phyloP scores from a whole-genome alignment of 2,329 filamentous ascomycete genomes.

The Botrytis byssoidea region DNA sequence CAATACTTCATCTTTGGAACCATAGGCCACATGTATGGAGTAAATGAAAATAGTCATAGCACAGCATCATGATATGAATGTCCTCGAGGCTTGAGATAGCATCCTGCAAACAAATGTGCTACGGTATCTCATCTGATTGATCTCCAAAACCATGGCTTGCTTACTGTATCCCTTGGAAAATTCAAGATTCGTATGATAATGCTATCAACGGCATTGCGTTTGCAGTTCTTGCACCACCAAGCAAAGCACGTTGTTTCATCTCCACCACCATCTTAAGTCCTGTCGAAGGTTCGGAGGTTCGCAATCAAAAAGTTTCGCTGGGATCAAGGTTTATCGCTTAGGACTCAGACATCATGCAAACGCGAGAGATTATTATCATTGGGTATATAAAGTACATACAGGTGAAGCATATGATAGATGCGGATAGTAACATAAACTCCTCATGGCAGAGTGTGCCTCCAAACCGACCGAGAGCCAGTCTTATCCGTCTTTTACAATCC shows the following conservation, averaged over 20 bases:
- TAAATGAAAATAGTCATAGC: not conserved
- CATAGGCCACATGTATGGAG: not conserved
- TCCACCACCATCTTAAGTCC: not conserved
- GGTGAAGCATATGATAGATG: constrained; percentile 4
- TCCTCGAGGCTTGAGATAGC: not conserved
- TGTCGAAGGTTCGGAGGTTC: too few species aligned
- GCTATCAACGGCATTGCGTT: not conserved
- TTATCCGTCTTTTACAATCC: constrained; percentile 1
- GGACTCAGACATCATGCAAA: not conserved
- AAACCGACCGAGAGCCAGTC: constrained; percentile 3
- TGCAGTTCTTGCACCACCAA: not conserved
- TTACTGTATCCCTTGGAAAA: not conserved
- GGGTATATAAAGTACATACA: constrained; percentile 12
- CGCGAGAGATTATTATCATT: constrained; percentile 8
- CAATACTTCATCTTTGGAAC: not conserved
- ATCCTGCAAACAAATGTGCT: not conserved
- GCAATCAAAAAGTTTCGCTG: not conserved
- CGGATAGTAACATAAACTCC: constrained; percentile 10
- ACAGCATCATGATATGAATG: not conserved
- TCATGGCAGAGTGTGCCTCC: not conserved
- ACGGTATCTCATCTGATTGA: not conserved
- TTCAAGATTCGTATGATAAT: not conserved
- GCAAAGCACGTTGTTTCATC: not conserved
- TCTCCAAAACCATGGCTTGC: constrained; percentile 4
- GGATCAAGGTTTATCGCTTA: not conserved